Evolutionary conservation across 2,329 filamentous ascomycete species (phyloP).

Genomic region (Aspergillus tanneri): DNA sequence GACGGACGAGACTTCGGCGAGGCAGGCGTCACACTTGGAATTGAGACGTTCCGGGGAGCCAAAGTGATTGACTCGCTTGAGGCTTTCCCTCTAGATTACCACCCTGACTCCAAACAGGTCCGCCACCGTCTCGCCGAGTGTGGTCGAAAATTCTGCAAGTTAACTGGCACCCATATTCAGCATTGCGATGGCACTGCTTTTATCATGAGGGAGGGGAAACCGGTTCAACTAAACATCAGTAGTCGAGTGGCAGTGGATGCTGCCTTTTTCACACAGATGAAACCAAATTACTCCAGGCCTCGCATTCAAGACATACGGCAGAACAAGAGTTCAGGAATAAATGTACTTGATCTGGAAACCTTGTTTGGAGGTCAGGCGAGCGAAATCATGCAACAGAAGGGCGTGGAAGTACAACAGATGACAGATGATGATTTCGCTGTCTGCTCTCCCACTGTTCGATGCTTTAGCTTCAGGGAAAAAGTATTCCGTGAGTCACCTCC

Average conservation of each 20-base stretch:
- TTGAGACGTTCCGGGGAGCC: slow-evolving; percentile 19
- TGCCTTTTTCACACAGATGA: slow-evolving; percentile 6
- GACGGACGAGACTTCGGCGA: slow-evolving; percentile 26
- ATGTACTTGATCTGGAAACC: too few species aligned
- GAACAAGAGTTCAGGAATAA: too few species aligned
- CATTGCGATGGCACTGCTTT: slow-evolving; percentile 36
- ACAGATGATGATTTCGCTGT: not conserved
- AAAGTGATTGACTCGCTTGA: slow-evolving; percentile 23
- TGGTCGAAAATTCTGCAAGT: slow-evolving; percentile 29
- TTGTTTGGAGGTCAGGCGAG: too few species aligned
- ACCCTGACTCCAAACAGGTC: slow-evolving; percentile 19
- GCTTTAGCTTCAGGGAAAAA: not conserved
- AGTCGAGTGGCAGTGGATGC: slow-evolving; percentile 21
- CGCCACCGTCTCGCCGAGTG: slow-evolving; percentile 29
- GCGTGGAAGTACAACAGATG: not conserved
- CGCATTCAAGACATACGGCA: not conserved
- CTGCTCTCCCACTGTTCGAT: not conserved
- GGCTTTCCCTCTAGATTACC: slow-evolving; percentile 29
- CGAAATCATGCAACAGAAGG: not conserved
- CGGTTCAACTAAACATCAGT: slow-evolving; percentile 22
- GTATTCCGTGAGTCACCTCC: not conserved
- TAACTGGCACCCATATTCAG: slow-evolving; percentile 28
- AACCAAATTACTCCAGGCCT: not conserved
- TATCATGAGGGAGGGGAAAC: slow-evolving; percentile 29
- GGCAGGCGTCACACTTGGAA: slow-evolving; percentile 17